Percentiles rank a stretch among this genome's conserved stretches.
Conservation (phyloP, 2,329 filamentous ascomycete genomes). For the Pseudodiploospora longispora region DNA sequence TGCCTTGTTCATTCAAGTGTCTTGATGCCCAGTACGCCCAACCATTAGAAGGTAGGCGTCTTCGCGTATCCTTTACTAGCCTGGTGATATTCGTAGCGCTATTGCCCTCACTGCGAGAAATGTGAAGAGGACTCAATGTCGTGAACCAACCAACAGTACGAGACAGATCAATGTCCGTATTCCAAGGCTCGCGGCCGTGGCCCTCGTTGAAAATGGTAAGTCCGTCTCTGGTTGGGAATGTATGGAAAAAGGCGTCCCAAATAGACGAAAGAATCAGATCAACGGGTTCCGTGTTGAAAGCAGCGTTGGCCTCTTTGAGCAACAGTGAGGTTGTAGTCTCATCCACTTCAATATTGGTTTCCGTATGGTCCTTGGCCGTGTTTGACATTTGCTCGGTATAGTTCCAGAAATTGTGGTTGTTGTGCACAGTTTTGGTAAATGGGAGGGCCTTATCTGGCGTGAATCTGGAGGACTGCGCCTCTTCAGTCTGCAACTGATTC, state of each 20-base stretch:
- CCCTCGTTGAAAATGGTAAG: slow-evolving; percentile 18
- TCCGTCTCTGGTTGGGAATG: slow-evolving; percentile 19
- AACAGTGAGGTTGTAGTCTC: slow-evolving; percentile 3
- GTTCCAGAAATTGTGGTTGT: neutral
- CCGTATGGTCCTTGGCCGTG: slow-evolving; percentile 2
- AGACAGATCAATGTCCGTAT: slow-evolving; percentile 21
- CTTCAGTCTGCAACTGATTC: slow-evolving; percentile 24
- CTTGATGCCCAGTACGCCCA: neutral
- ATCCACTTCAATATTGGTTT: slow-evolving; percentile 1
- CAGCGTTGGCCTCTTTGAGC: slow-evolving; percentile 10
- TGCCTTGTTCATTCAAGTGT: neutral
- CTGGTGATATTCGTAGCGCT: neutral
- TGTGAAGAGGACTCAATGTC: slow-evolving; percentile 21
- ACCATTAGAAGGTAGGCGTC: neutral
- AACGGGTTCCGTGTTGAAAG: slow-evolving; percentile 22
- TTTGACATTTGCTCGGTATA: neutral
- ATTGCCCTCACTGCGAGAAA: neutral
- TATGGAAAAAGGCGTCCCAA: slow-evolving; percentile 19
- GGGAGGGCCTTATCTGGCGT: neutral
- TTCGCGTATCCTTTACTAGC: neutral
- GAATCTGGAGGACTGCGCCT: slow-evolving; percentile 10
- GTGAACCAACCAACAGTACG: slow-evolving; percentile 32
- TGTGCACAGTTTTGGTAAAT: neutral
- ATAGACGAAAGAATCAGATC: slow-evolving; percentile 25
- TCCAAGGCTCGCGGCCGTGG: slow-evolving; percentile 23